Conservation (phyloP, 2,329 filamentous ascomycete genomes). For the Colletotrichum noveboracense region DNA sequence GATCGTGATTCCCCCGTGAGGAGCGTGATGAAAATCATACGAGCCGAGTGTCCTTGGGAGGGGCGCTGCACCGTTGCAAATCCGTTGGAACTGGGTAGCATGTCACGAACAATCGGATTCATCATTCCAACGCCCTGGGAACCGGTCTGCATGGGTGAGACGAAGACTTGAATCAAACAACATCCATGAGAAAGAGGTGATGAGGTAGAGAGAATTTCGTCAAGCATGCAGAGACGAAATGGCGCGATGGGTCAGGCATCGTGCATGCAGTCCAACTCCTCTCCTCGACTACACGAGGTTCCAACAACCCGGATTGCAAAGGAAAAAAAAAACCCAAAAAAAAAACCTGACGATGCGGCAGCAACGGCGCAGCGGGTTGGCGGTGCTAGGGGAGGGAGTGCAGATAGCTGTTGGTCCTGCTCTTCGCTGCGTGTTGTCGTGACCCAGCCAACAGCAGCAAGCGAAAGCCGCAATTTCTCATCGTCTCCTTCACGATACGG, state of each 20-base stretch:
- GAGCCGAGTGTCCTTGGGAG: not conserved
- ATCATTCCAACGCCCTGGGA: slow-evolving; percentile 1
- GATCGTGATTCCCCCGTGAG: not conserved
- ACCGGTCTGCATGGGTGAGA: slow-evolving; percentile 15
- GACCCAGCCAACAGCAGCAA: not conserved
- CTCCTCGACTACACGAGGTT: not conserved
- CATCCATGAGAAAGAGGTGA: not conserved
- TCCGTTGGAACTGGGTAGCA: not conserved
- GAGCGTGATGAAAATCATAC: not conserved
- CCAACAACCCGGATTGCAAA: slow-evolving; percentile 8
- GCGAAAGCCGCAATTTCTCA: not conserved
- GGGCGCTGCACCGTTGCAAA: not conserved
- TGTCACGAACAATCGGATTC: not conserved
- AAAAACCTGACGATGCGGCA: not conserved
- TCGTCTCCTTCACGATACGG: not conserved
- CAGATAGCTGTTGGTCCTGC: not conserved
- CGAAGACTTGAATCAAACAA: not conserved
- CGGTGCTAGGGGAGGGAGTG: not conserved
- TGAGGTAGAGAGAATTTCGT: not conserved
- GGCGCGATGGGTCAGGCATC: not conserved
- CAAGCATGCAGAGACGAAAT: not conserved
- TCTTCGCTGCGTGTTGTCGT: not conserved
- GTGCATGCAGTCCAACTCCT: not conserved
- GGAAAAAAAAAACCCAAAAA: not conserved
- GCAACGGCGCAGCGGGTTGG: not conserved